Conservation (phyloP, 2,329 filamentous ascomycete species). For the Amphichorda felina region DNA sequence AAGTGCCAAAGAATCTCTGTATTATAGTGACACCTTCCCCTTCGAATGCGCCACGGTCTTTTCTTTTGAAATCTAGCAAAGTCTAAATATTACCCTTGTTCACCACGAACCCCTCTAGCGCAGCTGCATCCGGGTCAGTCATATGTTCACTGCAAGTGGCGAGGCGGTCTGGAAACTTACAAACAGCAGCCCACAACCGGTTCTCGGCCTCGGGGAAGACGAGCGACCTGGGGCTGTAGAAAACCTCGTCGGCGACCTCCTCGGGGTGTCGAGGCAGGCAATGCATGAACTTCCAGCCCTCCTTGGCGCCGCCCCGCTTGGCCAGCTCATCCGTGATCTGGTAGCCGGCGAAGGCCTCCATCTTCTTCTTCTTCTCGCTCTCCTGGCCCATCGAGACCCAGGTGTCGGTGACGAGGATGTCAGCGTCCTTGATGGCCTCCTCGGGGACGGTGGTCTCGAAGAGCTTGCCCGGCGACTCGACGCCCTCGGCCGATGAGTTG, state of each 20-base stretch:
- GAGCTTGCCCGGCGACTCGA: conserved; percentile 52
- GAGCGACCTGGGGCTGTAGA: conserved; percentile 74
- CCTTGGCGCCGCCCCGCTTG: conserved; percentile 71
- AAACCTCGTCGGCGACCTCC: conserved; percentile 90
- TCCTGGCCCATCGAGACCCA: conserved; percentile 99
- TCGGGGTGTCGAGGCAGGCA: conserved; percentile 86
- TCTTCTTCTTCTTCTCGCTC: conserved; percentile 61
- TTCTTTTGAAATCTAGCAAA: not conserved
- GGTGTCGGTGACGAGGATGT: conserved; percentile 90
- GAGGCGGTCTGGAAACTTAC: conserved; percentile 29
- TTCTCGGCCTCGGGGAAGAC: conserved; percentile 96
- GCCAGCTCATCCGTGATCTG: conserved; percentile 85
- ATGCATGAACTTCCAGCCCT: conserved; percentile 96
- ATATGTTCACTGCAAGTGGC: not conserved
- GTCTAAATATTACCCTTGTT: conserved; percentile 69
- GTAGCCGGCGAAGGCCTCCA: conserved; percentile 78
- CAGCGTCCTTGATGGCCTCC: conserved; percentile 73
- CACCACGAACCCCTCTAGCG: conserved; percentile 81
- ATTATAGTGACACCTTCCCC: not conserved
- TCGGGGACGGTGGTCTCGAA: conserved; percentile 69
- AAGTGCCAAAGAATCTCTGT: no score
- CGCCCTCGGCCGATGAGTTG: conserved; percentile 42
- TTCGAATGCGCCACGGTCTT: no score
- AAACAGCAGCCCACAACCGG: conserved; percentile 77
- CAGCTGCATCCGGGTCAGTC: conserved; percentile 32